Evolutionary conservation across 768 basidiomycete species (phyloP), one percentile per base, ranked within the genome.

Genomic region (Suillus lakei): DNA sequence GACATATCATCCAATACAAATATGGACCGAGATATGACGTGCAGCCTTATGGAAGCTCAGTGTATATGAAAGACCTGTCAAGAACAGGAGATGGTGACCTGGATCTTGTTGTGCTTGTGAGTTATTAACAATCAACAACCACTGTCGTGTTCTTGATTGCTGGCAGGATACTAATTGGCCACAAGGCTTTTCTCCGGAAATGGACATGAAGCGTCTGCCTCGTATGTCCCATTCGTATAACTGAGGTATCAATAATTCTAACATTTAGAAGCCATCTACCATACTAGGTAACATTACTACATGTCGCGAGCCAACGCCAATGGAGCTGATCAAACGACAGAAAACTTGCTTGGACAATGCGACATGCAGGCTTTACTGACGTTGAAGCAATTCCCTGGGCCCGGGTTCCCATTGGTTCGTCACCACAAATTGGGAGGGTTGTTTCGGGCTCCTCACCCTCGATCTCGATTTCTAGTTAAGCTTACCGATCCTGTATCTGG

Each of bases 51-150:
- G 87, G 87, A 38, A 87, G 86, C 65, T 80, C 81, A 21, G 73
- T 76, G 68, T 86, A 87, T 70, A 84, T 84, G 38, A 23, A 44
- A 36, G 30, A 18, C 5, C 13, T n/a, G 26, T 4, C 46, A 43
- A 43, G 8, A 30, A 30, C 39, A 12, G 18, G 34, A 5, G 26
- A 46, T 43, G 60, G 85, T 66, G 86, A 88, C 69, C 70, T 88
- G 54, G 87, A 88, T 69, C 67, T 88, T 55, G 78, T 85, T 10
- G 73, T 89, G 46, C 62, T 86, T 3, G 88, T 88, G 62, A 64
- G 83, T 74, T 13, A 39, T 54, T 15, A 21, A 32, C 10, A 54
- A 12, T 51, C 8, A 53, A 53, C 9, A 4, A 32, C 12, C 39
- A 55, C 44, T 8, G 18, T 32, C n/a, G 21, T 46, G 34, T 62